Evolutionary conservation across 345 rosid genomes (phyloP).

Genomic region (Eucalyptus cladocalyx): DNA sequence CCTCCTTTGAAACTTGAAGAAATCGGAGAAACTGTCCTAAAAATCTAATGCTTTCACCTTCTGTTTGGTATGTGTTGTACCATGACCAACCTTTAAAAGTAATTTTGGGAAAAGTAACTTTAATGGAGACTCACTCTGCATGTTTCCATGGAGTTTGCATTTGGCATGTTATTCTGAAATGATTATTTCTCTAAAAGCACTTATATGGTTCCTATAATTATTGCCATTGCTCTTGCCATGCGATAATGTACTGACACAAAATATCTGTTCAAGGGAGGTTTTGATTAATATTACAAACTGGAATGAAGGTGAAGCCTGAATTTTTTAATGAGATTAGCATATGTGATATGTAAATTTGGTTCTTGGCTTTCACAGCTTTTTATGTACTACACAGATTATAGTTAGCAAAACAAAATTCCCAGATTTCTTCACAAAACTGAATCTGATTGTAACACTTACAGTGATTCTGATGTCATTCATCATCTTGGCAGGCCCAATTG

Average conservation of each 20-base stretch:
- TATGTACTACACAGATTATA: background rate
- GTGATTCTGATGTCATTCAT: background rate
- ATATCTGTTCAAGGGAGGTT: slow-evolving; percentile 11
- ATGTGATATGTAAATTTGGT: background rate
- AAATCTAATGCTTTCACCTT: background rate
- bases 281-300: no score
- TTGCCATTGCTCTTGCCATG: background rate
- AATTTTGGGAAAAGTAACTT: background rate
- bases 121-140: background rate
- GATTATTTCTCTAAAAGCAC: background rate
- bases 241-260: background rate
- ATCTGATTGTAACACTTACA: background rate
- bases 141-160: background rate
- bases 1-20: background rate
- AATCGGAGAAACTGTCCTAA: background rate
- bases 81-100: background rate
- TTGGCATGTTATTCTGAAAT: background rate
- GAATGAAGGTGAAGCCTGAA: slow-evolving; percentile 9
- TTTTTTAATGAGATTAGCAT: background rate
- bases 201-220: background rate
- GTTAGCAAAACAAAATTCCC: background rate
- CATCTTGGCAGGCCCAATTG: slow-evolving; percentile 57
- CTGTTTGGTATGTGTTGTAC: background rate
- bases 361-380: background rate
- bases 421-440: background rate